Evolutionary conservation across 257 asterid species (phyloP), one percentile per base, ranked within the genome.

Genomic region (Echites panduratus): DNA sequence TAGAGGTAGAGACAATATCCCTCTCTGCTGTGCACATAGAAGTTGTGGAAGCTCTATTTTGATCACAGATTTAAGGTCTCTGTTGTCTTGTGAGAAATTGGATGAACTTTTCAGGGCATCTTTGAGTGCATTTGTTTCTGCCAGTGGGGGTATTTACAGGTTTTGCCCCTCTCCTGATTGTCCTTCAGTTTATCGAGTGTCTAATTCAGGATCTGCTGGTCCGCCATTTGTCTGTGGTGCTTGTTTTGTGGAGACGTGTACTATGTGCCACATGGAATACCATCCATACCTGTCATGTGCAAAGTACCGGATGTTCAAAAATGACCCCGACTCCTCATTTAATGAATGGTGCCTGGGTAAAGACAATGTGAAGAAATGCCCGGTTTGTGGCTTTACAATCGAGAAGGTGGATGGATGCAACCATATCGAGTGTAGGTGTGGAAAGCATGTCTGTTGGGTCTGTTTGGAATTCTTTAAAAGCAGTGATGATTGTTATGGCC

Each of bases 401-500:
- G 99, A 95, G 98, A 92, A 95, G 79, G 85, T 86, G 56, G 96
- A 90, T 0, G 99, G 99, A 61, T 95, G 99, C 91, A 89, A 95
- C 74, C 99, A 95, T 58, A 68, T 95, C 0, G 90, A 77, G 66
- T 95, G 99, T 61, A 79, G 79, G 81, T 95, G 99, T 13, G 97
- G 99, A 80, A 80, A 53, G 74, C 97, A 92, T 68, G 83, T 91
- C 29, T 95, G 99, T 79, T 95, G 98, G 98, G 91, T 72, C 13
- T 95, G 99, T 82, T 81, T 87, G 86, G 83, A 74, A 70, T 70
- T 47, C 68, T 95, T 85, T n/a, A 73, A 22, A 20, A 77, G 78
- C 79, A 70, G 95, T 48, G 83, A 85, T 1, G 89, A 85, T 2
- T 95, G 99, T 85, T 90, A 89, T 73, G 32, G 38, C 38, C 99